phyloP scores from a whole-genome alignment of 2,329 filamentous ascomycete species.

The Fusarium sp. region DNA sequence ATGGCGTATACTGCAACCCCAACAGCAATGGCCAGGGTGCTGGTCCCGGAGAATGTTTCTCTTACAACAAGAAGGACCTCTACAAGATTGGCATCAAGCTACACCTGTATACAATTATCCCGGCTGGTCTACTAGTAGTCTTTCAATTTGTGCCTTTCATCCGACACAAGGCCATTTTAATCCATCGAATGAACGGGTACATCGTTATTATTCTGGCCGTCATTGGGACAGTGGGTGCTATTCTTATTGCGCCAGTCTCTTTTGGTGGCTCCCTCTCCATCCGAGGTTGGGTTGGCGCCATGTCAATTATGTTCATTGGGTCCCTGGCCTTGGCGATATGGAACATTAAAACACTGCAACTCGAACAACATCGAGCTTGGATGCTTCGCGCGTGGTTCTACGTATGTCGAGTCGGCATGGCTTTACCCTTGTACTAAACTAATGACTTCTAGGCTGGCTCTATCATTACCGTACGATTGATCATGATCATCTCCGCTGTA shows the following conservation, averaged over 20 bases:
- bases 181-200: slow-evolving; percentile 76
- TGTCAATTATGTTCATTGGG: slow-evolving; percentile 61
- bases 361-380: slow-evolving; percentile 75
- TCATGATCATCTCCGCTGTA: slow-evolving; percentile 22
- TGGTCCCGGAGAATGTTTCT: slow-evolving; percentile 28
- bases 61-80: slow-evolving; percentile 13
- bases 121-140: slow-evolving; percentile 59
- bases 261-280: slow-evolving; percentile 68
- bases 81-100: slow-evolving; percentile 59
- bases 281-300: slow-evolving; percentile 59
- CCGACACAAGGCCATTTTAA: slow-evolving; percentile 62
- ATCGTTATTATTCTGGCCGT: slow-evolving; percentile 64
- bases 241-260: slow-evolving; percentile 66
- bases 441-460: slow-evolving; percentile 6
- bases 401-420: background rate
- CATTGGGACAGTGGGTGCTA: slow-evolving; percentile 61
- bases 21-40: background rate
- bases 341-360: slow-evolving; percentile 72
- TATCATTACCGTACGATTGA: slow-evolving; percentile 23
- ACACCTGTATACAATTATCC: slow-evolving; percentile 61
- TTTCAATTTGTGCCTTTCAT: slow-evolving; percentile 65
- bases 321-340: slow-evolving; percentile 63
- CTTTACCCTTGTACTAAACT: accelerated
- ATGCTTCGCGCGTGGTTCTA: slow-evolving; percentile 64
- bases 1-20: slow-evolving; percentile 23